phyloP scores from a whole-genome alignment of 2,329 filamentous ascomycete genomes.

The Drechslerella dactyloides region DNA sequence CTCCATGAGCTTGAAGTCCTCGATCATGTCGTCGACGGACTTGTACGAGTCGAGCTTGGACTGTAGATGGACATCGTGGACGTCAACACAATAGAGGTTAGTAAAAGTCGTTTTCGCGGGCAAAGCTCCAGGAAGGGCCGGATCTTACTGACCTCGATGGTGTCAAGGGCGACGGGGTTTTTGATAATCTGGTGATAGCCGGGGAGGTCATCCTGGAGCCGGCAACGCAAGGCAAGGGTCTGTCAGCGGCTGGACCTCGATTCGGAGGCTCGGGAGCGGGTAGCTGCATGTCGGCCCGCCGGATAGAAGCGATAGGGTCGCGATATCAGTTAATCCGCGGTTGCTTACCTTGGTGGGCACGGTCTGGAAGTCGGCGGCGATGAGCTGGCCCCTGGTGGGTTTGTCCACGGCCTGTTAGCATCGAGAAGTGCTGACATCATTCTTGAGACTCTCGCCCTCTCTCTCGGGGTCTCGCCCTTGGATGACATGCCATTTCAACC shows the following conservation, averaged over 20 bases:
- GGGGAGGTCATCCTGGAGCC: slow-evolving; percentile 29
- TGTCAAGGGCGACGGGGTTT: slow-evolving; percentile 36
- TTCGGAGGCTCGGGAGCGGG: slow-evolving; percentile 16
- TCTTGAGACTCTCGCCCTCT: slow-evolving; percentile 8
- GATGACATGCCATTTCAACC: slow-evolving; percentile 5
- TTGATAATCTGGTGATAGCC: slow-evolving; percentile 24
- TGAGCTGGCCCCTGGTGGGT: slow-evolving; percentile 25
- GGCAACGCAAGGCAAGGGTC: slow-evolving; percentile 27
- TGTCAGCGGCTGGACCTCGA: slow-evolving; percentile 28
- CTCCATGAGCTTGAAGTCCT: slow-evolving; percentile 44
- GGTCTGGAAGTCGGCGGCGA: slow-evolving; percentile 36
- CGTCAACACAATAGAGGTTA: slow-evolving; percentile 33
- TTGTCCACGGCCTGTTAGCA: slow-evolving; percentile 27
- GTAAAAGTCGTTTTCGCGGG: not conserved
- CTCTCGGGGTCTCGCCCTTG: not conserved
- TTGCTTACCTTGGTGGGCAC: slow-evolving; percentile 36
- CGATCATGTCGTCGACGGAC: slow-evolving; percentile 29
- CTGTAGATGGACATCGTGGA: slow-evolving; percentile 2
- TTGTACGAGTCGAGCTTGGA: slow-evolving; percentile 27
- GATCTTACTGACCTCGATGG: slow-evolving; percentile 34
- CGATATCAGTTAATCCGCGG: not conserved
- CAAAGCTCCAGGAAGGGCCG: no score
- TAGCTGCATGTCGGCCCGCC: slow-evolving; percentile 25
- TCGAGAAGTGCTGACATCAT: not conserved
- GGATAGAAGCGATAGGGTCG: not conserved